Conservation (phyloP, 148 eudicot species). For the Chenopodium album region DNA sequence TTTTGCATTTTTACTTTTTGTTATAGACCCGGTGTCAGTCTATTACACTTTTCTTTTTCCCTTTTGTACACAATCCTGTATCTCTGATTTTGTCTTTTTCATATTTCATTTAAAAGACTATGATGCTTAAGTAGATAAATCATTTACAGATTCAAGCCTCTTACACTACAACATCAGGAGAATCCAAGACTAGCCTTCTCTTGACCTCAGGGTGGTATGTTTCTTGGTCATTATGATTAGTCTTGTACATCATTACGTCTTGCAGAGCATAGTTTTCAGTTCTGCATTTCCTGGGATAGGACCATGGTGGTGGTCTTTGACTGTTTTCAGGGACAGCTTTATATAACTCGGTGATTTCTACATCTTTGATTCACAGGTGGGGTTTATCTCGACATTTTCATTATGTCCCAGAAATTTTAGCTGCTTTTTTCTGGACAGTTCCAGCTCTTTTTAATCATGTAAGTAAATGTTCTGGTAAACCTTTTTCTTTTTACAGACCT, state of each 20-base stretch:
- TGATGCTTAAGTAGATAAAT: background rate
- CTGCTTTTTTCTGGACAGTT: conserved; percentile 93
- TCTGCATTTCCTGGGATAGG: background rate
- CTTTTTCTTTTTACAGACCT: background rate
- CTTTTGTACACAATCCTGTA: background rate
- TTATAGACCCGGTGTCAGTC: too few species aligned
- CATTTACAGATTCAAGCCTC: conserved; percentile 69
- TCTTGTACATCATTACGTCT: background rate
- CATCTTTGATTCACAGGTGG: conserved; percentile 59
- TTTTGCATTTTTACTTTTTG: background rate
- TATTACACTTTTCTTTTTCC: background rate
- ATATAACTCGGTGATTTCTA: background rate
- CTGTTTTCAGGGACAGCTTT: background rate
- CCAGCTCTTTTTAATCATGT: conserved; percentile 94
- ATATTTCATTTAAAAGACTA: background rate
- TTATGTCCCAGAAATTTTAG: conserved; percentile 87
- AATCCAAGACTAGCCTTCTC: conserved; percentile 83
- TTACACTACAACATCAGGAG: conserved; percentile 72
- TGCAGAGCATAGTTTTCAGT: background rate
- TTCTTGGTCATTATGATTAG: background rate
- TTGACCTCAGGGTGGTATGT: conserved; percentile 96
- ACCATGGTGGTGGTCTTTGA: background rate
- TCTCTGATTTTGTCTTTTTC: background rate
- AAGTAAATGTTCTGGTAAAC: conserved; percentile 21
- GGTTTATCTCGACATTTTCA: conserved; percentile 96